Percentiles rank a stretch among this genome's conserved stretches.
Conservation (phyloP, 257 asterid species). For the Knoxia roxburghii region DNA sequence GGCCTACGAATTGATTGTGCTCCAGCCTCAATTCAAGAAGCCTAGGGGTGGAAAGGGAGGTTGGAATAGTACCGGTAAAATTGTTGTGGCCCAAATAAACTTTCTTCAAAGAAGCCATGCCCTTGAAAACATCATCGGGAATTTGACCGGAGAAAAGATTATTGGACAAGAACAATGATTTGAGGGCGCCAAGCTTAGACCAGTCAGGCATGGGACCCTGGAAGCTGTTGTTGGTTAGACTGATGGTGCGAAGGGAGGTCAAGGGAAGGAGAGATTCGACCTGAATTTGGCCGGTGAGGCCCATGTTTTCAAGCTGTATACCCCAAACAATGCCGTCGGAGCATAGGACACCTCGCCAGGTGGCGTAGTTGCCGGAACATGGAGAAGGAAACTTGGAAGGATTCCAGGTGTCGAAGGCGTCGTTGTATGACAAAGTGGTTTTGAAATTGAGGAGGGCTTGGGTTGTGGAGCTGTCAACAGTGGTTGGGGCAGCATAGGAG, state of each 20-base stretch:
- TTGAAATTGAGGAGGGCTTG: slow-evolving; percentile 53
- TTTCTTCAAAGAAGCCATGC: slow-evolving; percentile 73
- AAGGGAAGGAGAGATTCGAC: slow-evolving; percentile 50
- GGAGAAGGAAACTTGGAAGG: slow-evolving; percentile 53
- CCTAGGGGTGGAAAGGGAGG: slow-evolving; percentile 51
- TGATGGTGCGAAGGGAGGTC: slow-evolving; percentile 48
- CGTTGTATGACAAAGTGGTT: slow-evolving; percentile 37
- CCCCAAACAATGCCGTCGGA: slow-evolving; percentile 66
- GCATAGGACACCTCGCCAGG: slow-evolving; percentile 81
- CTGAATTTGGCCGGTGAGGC: slow-evolving; percentile 63
- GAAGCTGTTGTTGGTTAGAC: slow-evolving; percentile 63
- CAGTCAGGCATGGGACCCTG: slow-evolving; percentile 86
- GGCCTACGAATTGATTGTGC: slow-evolving; percentile 63
- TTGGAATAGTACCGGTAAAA: slow-evolving; percentile 59
- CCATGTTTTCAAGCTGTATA: slow-evolving; percentile 66
- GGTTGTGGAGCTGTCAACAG: slow-evolving; percentile 11
- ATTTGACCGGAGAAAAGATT: slow-evolving; percentile 62
- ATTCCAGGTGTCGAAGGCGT: slow-evolving; percentile 53
- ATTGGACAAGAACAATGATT: slow-evolving; percentile 61
- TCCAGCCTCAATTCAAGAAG: slow-evolving; percentile 59
- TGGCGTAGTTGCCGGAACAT: slow-evolving; percentile 39
- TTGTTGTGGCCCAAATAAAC: slow-evolving; percentile 53
- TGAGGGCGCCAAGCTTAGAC: slow-evolving; percentile 68
- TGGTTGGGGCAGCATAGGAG: slow-evolving; percentile 19
- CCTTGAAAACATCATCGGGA: slow-evolving; percentile 53